Percentiles rank a stretch among this genome's conserved stretches.
These are phyloP conservation scores for Plasmodium knowlesi DNA, from an alignment of 169 alveolate genomes.

Conservation along the genomic window DNA sequence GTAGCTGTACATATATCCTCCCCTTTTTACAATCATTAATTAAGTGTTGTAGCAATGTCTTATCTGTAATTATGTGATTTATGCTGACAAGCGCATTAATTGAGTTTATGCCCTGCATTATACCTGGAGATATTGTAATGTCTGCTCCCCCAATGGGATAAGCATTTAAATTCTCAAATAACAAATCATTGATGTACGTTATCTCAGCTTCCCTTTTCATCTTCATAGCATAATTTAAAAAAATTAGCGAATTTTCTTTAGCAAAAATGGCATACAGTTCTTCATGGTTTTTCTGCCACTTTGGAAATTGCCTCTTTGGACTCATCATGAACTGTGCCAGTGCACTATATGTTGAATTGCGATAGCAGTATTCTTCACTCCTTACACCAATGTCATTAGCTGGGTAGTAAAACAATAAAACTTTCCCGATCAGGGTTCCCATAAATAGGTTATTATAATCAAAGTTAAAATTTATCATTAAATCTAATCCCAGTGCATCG, in stretches of 20 bases:
- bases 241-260: conserved; percentile 56
- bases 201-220: conserved; percentile 5
- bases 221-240: conserved; percentile 60
- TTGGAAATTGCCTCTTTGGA: background rate
- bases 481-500: background rate
- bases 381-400: conserved; percentile 40
- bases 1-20: conserved; percentile 58
- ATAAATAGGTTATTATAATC: conserved; percentile 63
- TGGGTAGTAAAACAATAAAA: conserved; percentile 49
- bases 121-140: conserved; percentile 64
- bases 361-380: conserved; percentile 26
- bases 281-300: background rate
- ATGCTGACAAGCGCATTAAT: conserved; percentile 49
- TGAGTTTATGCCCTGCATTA: conserved; percentile 56
- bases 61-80: conserved; percentile 11
- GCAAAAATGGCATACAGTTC: conserved; percentile 14
- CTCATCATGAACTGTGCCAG: background rate
- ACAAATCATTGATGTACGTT: conserved; percentile 36
- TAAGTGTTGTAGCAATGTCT: background rate
- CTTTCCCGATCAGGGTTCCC: conserved; percentile 57
- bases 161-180: conserved; percentile 14
- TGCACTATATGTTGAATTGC: background rate
- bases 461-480: conserved; percentile 65
- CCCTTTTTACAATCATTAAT: conserved; percentile 34
- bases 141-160: conserved; percentile 71